These are phyloP conservation scores for Hymenotorrendiella dingleyae DNA, from an alignment of 2,329 filamentous ascomycete genomes.

Conservation along the genomic window DNA sequence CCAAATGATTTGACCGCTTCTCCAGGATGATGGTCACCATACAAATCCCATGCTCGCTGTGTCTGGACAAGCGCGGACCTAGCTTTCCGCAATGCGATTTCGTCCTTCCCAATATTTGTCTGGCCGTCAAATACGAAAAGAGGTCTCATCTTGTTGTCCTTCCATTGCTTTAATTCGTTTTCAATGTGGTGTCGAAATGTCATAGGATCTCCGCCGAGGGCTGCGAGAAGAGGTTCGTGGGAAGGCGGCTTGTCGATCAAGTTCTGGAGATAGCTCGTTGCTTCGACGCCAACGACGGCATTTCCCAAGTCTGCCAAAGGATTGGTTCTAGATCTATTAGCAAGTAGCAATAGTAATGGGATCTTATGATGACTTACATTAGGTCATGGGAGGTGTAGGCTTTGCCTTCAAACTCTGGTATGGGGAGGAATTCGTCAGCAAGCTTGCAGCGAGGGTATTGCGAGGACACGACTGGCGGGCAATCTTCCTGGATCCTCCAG, in stretches of 20 bases:
- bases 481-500: too few relatives aligned
- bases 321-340: conserved; percentile 28
- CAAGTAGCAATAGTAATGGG: background rate
- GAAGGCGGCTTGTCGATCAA: conserved; percentile 65
- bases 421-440: conserved; percentile 2
- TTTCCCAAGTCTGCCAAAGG: conserved; percentile 67
- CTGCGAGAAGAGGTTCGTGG: conserved; percentile 83
- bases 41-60: conserved; percentile 78
- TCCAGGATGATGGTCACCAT: conserved; percentile 73
- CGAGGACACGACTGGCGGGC: too few relatives aligned
- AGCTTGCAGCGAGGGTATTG: too few relatives aligned
- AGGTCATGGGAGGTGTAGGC: conserved; percentile 9
- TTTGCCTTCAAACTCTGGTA: conserved; percentile 13
- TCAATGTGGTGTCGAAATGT: conserved; percentile 71
- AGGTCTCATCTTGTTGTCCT: conserved; percentile 63
- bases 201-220: conserved; percentile 80
- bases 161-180: conserved; percentile 68
- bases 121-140: conserved; percentile 92
- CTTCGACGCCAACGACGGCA: conserved; percentile 77
- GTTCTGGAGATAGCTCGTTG: conserved; percentile 78
- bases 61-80: conserved; percentile 64
- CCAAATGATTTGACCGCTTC: conserved; percentile 84
- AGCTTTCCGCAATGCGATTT: conserved; percentile 58
- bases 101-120: conserved; percentile 69
- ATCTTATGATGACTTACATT: conserved; percentile 6